phyloP scores from a whole-genome alignment of 2,329 filamentous ascomycete genomes.

The Septoria petroselini region DNA sequence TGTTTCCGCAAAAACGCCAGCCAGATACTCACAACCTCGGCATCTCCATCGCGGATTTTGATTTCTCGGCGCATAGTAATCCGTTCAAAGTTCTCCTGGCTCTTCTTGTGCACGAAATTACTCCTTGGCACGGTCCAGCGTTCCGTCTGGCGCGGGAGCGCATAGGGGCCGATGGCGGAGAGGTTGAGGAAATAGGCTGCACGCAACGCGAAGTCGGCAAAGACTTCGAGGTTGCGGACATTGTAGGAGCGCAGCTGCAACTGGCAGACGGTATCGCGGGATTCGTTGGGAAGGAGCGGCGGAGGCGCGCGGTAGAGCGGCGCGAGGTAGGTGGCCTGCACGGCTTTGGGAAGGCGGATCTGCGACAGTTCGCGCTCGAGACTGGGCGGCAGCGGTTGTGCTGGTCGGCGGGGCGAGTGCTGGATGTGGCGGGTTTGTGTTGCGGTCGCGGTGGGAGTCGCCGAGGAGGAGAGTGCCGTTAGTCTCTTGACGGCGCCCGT shows the following conservation, averaged over 20 bases:
- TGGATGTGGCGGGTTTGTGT: constrained; percentile 24
- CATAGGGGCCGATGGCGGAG: constrained; percentile 78
- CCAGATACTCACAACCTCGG: constrained; percentile 87
- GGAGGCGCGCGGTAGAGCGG: constrained; percentile 74
- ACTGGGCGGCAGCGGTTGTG: constrained; percentile 10
- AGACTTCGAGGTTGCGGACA: constrained; percentile 87
- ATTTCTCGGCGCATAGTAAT: constrained; percentile 82
- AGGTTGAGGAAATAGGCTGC: constrained; percentile 92
- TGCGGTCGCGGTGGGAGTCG: not conserved
- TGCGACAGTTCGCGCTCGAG: constrained; percentile 31
- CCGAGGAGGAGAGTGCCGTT: constrained; percentile 38
- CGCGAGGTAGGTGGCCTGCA: constrained; percentile 82
- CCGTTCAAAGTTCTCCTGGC: constrained; percentile 95
- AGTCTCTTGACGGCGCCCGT: constrained; percentile 44
- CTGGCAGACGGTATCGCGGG: constrained; percentile 45
- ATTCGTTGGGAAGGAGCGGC: constrained; percentile 46
- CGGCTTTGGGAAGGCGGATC: constrained; percentile 67
- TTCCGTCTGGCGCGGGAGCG: constrained; percentile 81
- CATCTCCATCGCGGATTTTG: constrained; percentile 87
- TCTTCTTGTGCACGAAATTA: constrained; percentile 95
- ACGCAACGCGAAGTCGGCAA: constrained; percentile 88
- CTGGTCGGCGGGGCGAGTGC: constrained; percentile 17
- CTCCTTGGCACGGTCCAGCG: constrained; percentile 89
- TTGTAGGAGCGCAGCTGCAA: constrained; percentile 91
- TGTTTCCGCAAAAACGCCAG: constrained; percentile 88